Base-by-base conservation (phyloP, 2,329 filamentous ascomycete genomes). In the Arthrobotrys sphaeroides region DNA sequence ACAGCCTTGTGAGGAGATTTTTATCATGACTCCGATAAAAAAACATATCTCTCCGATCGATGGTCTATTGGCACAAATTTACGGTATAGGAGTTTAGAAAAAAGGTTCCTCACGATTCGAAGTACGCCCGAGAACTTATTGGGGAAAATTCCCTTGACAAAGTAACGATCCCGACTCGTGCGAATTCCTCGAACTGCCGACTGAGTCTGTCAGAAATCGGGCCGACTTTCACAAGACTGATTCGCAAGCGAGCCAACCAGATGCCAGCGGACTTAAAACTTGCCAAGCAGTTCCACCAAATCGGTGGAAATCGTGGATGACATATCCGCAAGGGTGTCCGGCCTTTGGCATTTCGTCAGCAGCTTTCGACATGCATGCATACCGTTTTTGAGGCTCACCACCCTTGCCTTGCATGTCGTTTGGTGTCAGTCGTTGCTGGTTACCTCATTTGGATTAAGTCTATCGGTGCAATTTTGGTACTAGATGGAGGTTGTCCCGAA, bases 191-290 rank as follows among this genome's bases (percentile, higher is more conserved):
- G 31, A 51, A 51, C 45, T 57, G 36, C 62, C 40, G 40, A 9
- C 22, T 43, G 31, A 20, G 5, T 4, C 43, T 6, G 6, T 1
- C 22, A 49, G 1, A 61, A 61, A 26, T 73, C 51, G 42, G 43
- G 5, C 67, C 67, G 67, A 72, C 67, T 67, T 28, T 31, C 2
- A 16, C 38, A 40, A 5, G 13, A 38, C 7, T 31, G n/a, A 24
- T 51, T 12, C 16, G 13, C 47, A 66, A 67, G 60, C 69, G 60
- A 67, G 61, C 69, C 60, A 73, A 62, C 62, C 31, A 61, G 9
- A 47, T 1, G 2, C 13, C 43, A 7, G 5, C 69, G 69, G 69
- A 73, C 22, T 73, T 73, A 67, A 67, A 13, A 33, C 13, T 38
- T 36, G 60, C 69, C 51, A 73, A 73, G 69, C 26, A 5, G n/a